Base-by-base conservation (phyloP, 1,284 basidiomycete genomes). In the Trichosporon coremiiforme region DNA sequence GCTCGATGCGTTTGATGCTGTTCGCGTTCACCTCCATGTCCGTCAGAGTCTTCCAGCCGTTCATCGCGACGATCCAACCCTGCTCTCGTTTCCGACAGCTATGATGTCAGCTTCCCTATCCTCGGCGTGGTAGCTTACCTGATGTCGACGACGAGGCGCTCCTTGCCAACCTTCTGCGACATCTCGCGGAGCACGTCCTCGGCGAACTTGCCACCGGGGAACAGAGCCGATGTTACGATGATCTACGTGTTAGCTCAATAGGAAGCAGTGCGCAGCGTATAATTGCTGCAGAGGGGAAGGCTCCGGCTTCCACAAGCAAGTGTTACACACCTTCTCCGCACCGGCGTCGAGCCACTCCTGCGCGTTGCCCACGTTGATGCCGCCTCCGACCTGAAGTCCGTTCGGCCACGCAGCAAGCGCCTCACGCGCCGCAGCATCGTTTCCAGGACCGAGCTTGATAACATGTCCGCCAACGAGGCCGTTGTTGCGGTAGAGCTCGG, bases 1-100 rank as follows among this genome's bases (percentile, higher is more conserved):
- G 36, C 65, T 80, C 79, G 17, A 83, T 79, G 29, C 70, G 70
- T 31, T 62, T 22, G 66, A 83, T 80, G n/a, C 72, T 78, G 53
- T 79, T 79, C 73, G 70, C 63, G 12, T 87, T 91, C 20, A 99
- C 92, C 78, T 92, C 90, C 90, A 94, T 94, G 78, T 98, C 93
- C 0, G 97, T 98, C 67, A 98, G 88, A 69, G 92, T 91, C 82
- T 98, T 95, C 97, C 97, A 99, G 78, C 95, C 93, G 84, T 99
- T 98, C 95, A 97, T 98, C 0, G 97, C 95, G 7, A 99, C 92
- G 45, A 95, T 86, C 97, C 97, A 99, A 74, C 86, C 89, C 47
- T 89, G 85, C 13, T 86, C 90, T 77, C 89, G 85, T 75, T 89
- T 88, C 22, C 96, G 89, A 84, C 97, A 99, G 80, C 96, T 96